Base-by-base conservation (phyloP, 257 asterid genomes). In the Orobanche coerulescens region DNA sequence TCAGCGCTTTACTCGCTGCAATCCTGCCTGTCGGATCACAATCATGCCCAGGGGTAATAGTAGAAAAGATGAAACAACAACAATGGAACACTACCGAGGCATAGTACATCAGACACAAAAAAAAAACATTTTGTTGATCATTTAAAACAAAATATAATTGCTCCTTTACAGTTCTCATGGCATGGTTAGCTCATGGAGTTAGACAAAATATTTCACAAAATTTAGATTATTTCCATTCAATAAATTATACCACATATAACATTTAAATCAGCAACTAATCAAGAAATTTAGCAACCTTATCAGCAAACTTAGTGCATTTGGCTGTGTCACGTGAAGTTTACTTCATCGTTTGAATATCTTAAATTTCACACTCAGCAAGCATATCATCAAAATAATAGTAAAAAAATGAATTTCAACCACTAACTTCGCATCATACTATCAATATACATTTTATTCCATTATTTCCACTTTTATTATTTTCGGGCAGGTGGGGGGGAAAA, bases 301-400 rank as follows among this genome's bases (percentile, higher is more conserved):
- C 6, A 5, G 57, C 40, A 71, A 53, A 56, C 16, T 18, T 34
- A 70, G 58, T 30, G 14, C 68, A 40, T 30, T 19, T 34, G 1
- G 34, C 11, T 39, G 42, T 54, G 39, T 14, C 13, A 4, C 37
- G 19, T 15, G 9, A 50, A 36, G 52, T 60, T 23, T 15, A 18
- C 12, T 46, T 31, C 10, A 2, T 25, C 18, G 36, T 1, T 30
- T 4, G 7, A 30, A 14, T 19, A 15, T 6, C n/a, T 6, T 15
- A 3, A 4, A 4, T 4, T 13, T 44, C 15, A 12, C 46, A 23
- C 7, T 12, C 18, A 10, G 12, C 3, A 9, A 24, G 34, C 44
- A 12, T 30, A 26, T 4, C 54, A 14, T 20, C 47, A 44, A 58
- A 66, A 23, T 14, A 6, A 11, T 40, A 7, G n/a, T 23, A 5